These are phyloP conservation scores for Kandelia obovata DNA, from an alignment of 345 rosid genomes.

Conservation along the genomic window DNA sequence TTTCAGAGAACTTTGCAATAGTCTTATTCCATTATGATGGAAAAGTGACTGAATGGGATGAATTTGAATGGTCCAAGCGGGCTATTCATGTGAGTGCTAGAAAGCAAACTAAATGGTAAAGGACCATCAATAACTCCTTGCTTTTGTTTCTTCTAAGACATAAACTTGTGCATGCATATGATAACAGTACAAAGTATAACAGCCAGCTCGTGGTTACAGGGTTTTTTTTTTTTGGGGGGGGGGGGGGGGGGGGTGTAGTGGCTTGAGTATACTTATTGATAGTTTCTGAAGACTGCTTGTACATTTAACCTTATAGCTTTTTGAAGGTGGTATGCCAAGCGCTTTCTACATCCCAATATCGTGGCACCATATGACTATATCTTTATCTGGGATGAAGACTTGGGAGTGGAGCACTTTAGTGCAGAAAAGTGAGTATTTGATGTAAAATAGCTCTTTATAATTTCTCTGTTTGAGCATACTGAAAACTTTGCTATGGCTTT, in stretches of 20 bases:
- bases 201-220: no score
- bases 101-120: constrained; percentile 95
- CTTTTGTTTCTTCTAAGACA: no score
- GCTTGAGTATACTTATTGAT: not conserved
- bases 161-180: no score
- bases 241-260: no score
- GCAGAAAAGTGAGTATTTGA: constrained; percentile 73
- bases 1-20: constrained; percentile 81
- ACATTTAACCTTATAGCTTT: constrained; percentile 17
- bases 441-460: not conserved
- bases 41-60: constrained; percentile 84
- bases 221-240: no score
- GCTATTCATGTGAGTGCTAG: constrained; percentile 84
- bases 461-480: constrained; percentile 7
- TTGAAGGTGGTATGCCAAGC: constrained; percentile 98
- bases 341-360: constrained; percentile 95
- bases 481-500: constrained; percentile 3
- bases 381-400: constrained; percentile 96
- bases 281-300: not conserved
- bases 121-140: not conserved
- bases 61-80: constrained; percentile 91
- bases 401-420: constrained; percentile 86
- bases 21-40: constrained; percentile 95
- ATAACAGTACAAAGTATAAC: no score
- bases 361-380: constrained; percentile 90